Evolutionary conservation across 2,329 filamentous ascomycete genomes (phyloP).

Genomic region (Colletotrichum orbiculare): DNA sequence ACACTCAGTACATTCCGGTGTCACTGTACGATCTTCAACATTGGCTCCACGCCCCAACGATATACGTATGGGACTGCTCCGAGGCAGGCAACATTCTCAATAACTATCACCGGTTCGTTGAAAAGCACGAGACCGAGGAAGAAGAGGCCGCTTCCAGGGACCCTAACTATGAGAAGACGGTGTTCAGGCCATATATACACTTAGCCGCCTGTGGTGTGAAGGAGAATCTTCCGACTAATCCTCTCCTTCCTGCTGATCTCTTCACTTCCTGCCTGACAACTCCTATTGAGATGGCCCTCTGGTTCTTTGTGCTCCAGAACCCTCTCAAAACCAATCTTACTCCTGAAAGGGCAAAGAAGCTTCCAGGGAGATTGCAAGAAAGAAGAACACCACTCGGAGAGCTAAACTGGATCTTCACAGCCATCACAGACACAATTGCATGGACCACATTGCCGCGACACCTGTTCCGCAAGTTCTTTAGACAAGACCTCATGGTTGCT

Average conservation of each 20-base stretch:
- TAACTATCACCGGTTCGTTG: constrained; percentile 93
- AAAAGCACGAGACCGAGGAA: constrained; percentile 94
- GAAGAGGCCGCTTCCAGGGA: constrained; percentile 80
- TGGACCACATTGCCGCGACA: constrained; percentile 94
- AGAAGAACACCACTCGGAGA: constrained; percentile 93
- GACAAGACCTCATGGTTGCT: constrained; percentile 99
- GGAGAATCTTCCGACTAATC: constrained; percentile 95
- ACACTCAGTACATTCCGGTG: constrained; percentile 98
- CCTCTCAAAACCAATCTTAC: constrained; percentile 76
- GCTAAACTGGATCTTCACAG: constrained; percentile 99
- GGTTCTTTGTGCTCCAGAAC: constrained; percentile 96
- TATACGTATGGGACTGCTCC: constrained; percentile 98
- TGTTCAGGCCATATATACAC: constrained; percentile 79
- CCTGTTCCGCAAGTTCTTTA: constrained; percentile 95
- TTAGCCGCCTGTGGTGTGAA: constrained; percentile 90
- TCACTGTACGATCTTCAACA: constrained; percentile 94
- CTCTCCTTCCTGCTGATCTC: constrained; percentile 89
- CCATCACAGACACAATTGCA: constrained; percentile 97
- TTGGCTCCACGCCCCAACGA: constrained; percentile 94
- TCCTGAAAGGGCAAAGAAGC: constrained; percentile 85
- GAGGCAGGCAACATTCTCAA: constrained; percentile 95
- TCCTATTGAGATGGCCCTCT: constrained; percentile 95
- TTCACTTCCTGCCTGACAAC: constrained; percentile 97
- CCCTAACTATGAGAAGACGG: constrained; percentile 84
- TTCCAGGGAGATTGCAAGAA: constrained; percentile 92